Percentiles rank a stretch among this genome's conserved stretches.
Evolutionary conservation across 352 stramenopile genomes (phyloP).

Genomic region (Achlya hypogyna): DNA sequence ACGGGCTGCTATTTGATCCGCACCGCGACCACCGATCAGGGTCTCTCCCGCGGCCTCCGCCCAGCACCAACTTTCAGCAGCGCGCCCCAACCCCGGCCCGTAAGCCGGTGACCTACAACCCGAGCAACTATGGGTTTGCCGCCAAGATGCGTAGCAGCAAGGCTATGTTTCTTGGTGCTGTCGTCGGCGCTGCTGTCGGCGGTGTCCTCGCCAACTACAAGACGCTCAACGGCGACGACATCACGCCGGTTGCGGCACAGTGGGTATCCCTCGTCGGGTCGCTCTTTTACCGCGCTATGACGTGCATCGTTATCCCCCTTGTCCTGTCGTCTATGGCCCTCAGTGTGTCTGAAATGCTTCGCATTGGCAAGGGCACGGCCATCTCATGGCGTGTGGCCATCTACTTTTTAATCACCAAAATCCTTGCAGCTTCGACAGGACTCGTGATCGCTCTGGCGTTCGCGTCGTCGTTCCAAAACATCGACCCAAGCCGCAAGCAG

Average conservation of each 20-base stretch:
- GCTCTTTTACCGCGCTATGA: constrained; percentile 55
- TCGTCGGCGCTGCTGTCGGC: constrained; percentile 35
- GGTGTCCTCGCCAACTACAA: constrained; percentile 32
- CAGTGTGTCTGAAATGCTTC: constrained; percentile 49
- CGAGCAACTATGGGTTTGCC: background rate
- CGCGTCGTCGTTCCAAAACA: constrained; percentile 26
- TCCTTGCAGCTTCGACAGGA: constrained; percentile 35
- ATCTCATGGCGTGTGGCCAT: constrained; percentile 42
- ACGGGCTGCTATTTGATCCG: background rate
- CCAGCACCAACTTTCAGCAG: background rate
- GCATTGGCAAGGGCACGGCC: constrained; percentile 41
- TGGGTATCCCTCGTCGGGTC: constrained; percentile 50
- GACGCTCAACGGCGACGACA: constrained; percentile 21
- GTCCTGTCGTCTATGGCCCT: constrained; percentile 57
- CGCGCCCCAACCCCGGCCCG: background rate
- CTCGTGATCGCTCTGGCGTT: constrained; percentile 35
- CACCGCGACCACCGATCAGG: background rate
- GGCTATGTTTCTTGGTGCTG: constrained; percentile 26
- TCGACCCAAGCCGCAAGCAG: constrained; percentile 13
- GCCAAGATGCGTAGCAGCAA: background rate
- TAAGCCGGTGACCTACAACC: background rate
- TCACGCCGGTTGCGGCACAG: constrained; percentile 27
- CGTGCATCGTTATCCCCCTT: constrained; percentile 57
- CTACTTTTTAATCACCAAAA: constrained; percentile 26
- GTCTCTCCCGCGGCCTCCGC: background rate